phyloP scores from a whole-genome alignment of 257 asterid species.

The Echium plantagineum region DNA sequence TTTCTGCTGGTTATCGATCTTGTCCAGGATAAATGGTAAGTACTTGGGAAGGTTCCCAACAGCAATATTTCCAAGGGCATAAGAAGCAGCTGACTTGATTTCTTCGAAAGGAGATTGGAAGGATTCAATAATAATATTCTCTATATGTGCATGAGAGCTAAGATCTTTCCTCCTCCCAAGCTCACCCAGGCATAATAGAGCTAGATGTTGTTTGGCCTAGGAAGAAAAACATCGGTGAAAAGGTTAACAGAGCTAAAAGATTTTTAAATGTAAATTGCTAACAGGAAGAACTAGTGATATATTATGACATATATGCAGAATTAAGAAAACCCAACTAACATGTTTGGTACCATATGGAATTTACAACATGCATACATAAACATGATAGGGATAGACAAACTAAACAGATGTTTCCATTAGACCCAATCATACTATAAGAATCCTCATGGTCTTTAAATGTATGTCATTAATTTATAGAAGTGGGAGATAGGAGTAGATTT shows the following conservation, averaged over 20 bases:
- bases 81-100: conserved; percentile 98
- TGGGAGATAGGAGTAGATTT: not conserved
- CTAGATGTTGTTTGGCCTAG: conserved; percentile 88
- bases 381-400: too few species aligned
- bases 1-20: conserved; percentile 98
- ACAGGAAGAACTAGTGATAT: not conserved
- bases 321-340: too few species aligned
- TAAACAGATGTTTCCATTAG: too few species aligned
- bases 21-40: conserved; percentile 86
- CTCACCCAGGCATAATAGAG: conserved; percentile 95
- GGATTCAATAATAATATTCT: conserved; percentile 83
- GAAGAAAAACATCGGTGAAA: conserved; percentile 11
- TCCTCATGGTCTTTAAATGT: not conserved
- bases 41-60: conserved; percentile 91
- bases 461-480: not conserved
- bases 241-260: conserved; percentile 2
- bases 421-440: too few species aligned
- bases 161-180: conserved; percentile 96
- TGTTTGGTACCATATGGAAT: too few species aligned
- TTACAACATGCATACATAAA: too few species aligned
- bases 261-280: not conserved
- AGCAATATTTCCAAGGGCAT: conserved; percentile 98
- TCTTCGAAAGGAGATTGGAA: conserved; percentile 98
- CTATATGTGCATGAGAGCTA: conserved; percentile 77
- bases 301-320: too few species aligned